These are phyloP conservation scores for Musa beccarii DNA, from an alignment of 176 grass and related monocot genomes.

Conservation along the genomic window DNA sequence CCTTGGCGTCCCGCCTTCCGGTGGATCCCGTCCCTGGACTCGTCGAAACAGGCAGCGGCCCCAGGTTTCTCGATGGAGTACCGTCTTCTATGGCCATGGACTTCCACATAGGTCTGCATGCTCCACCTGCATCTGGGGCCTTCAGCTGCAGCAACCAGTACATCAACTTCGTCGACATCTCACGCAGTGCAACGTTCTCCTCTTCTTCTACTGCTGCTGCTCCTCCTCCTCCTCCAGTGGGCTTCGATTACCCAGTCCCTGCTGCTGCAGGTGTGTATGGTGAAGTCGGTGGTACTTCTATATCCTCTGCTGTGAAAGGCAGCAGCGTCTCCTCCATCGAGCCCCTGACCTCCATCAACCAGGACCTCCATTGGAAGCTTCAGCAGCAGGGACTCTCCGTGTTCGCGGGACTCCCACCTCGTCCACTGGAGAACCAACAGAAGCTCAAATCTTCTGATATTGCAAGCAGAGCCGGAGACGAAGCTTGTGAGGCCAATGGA, in stretches of 20 bases:
- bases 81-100: conserved; percentile 3
- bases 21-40: background rate
- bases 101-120: conserved; percentile 35
- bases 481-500: background rate
- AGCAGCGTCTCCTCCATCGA: conserved; percentile 83
- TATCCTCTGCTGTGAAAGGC: conserved; percentile 1
- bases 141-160: conserved; percentile 29
- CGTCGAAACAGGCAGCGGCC: conserved; percentile 12
- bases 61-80: conserved; percentile 14
- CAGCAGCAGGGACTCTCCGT: conserved; percentile 79
- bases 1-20: conserved; percentile 17
- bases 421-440: background rate
- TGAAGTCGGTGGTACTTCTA: background rate
- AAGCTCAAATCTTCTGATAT: background rate
- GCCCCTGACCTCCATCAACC: conserved; percentile 95
- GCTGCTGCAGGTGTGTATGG: background rate
- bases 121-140: too few relatives aligned
- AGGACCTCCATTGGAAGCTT: conserved; percentile 91
- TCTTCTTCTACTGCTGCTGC: background rate
- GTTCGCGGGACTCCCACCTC: conserved; percentile 25
- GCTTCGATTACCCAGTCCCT: conserved; percentile 17
- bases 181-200: background rate
- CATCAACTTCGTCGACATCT: conserved; percentile 45
- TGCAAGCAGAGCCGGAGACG: background rate
- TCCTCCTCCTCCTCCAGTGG: background rate